Conservation (phyloP, 257 asterid genomes). For the Solanum chmielewskii region DNA sequence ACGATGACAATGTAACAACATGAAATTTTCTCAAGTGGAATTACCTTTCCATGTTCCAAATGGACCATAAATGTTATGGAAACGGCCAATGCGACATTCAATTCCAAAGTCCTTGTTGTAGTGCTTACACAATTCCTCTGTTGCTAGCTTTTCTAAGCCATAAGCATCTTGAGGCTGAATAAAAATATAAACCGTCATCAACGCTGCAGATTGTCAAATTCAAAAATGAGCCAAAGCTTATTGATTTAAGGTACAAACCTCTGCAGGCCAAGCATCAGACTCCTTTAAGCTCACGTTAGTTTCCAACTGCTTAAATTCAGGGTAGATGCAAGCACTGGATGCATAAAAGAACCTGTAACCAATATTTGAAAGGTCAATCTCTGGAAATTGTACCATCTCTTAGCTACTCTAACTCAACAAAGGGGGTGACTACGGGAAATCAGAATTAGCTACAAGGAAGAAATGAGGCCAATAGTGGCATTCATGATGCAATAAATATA, state of each 20-base stretch:
- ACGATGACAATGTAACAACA: not conserved
- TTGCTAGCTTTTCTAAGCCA: conserved; percentile 83
- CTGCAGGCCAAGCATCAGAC: conserved; percentile 96
- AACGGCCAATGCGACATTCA: conserved; percentile 86
- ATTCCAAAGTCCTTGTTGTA: conserved; percentile 91
- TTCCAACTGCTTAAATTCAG: conserved; percentile 87
- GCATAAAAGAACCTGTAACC: conserved; percentile 75
- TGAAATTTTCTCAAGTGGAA: not conserved
- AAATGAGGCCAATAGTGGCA: not conserved
- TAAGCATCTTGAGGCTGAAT: conserved; percentile 91
- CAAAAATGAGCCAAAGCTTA: not conserved
- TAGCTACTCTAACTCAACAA: not conserved
- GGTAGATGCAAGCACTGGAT: conserved; percentile 88
- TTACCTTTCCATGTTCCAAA: conserved; percentile 96
- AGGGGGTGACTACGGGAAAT: not conserved
- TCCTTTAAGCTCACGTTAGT: conserved; percentile 94
- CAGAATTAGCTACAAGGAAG: not conserved
- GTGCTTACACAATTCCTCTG: conserved; percentile 82
- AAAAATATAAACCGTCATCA: not conserved
- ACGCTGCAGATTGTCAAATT: not conserved
- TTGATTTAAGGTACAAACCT: conserved; percentile 27
- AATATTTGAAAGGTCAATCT: not conserved
- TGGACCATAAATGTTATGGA: conserved; percentile 89
- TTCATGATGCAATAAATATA: not conserved
- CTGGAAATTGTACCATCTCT: not conserved